These are phyloP conservation scores for Suillus placidus DNA, from an alignment of 768 basidiomycete species.

Conservation along the genomic window DNA sequence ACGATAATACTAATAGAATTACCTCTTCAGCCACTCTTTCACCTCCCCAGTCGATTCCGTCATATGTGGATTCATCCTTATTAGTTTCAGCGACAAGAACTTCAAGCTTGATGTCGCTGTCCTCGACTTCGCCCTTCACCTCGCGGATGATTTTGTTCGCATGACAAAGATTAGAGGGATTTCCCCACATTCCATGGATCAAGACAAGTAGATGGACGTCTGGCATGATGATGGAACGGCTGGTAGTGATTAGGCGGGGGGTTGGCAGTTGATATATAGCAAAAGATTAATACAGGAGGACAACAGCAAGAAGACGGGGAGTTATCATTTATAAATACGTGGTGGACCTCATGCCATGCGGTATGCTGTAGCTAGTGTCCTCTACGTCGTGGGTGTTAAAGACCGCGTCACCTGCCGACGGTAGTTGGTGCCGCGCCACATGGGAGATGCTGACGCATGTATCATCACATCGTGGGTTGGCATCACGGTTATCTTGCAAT, in stretches of 20 bases:
- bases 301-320: background rate
- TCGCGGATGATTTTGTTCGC: conserved; percentile 56
- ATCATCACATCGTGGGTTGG: too few species aligned
- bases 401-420: background rate
- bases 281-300: background rate
- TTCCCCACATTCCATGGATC: conserved; percentile 80
- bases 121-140: conserved; percentile 40
- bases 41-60: conserved; percentile 84
- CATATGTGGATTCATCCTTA: conserved; percentile 68
- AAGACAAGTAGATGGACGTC: conserved; percentile 47
- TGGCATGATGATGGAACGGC: conserved; percentile 28
- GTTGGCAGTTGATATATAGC: background rate
- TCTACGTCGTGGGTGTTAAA: background rate
- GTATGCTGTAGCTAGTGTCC: background rate
- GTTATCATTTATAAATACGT: conserved; percentile 3
- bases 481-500: too few species aligned
- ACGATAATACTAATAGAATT: conserved; percentile 11
- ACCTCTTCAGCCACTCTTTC: conserved; percentile 84
- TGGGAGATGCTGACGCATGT: too few species aligned
- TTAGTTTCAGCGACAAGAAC: conserved; percentile 71
- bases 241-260: background rate
- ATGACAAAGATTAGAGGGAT: conserved; percentile 64
- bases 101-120: conserved; percentile 39
- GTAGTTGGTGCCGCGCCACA: background rate
- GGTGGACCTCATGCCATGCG: background rate